phyloP scores from a whole-genome alignment of 306 rosid species.

The Hippophae gyantsensis region DNA sequence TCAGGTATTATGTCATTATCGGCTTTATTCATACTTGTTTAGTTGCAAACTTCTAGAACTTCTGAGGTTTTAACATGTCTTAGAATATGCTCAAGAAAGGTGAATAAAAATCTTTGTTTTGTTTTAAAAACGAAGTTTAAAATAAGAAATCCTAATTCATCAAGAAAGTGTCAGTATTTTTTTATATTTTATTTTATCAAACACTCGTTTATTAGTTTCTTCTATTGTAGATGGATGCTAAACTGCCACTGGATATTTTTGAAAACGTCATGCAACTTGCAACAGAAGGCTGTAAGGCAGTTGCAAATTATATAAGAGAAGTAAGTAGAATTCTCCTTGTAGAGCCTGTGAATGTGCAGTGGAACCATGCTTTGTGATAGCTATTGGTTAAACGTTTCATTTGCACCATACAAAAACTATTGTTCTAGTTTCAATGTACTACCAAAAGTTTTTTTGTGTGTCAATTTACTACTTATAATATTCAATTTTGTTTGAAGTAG shows the following conservation, averaged over 20 bases:
- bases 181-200: too few species aligned
- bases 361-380: too few species aligned
- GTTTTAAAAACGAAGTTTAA: too few species aligned
- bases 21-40: neutral
- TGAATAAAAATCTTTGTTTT: too few species aligned
- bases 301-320: conserved; percentile 66
- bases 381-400: too few species aligned
- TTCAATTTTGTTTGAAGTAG: too few species aligned
- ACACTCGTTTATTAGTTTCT: conserved; percentile 10
- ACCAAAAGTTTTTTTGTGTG: neutral
- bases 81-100: too few species aligned
- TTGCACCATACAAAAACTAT: too few species aligned
- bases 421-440: neutral
- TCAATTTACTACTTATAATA: too few species aligned
- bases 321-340: conserved; percentile 27
- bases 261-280: conserved; percentile 86
- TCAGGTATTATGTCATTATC: conserved; percentile 39
- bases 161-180: too few species aligned
- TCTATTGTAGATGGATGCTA: conserved; percentile 73
- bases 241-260: conserved; percentile 67
- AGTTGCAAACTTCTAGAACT: neutral
- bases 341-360: neutral
- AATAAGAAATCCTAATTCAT: too few species aligned
- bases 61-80: too few species aligned
- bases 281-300: conserved; percentile 88